Percentiles rank a stretch among this genome's conserved stretches.
These are phyloP conservation scores for Naegleria gruberi DNA, from an alignment of 208 protist species.

Conservation along the genomic window DNA sequence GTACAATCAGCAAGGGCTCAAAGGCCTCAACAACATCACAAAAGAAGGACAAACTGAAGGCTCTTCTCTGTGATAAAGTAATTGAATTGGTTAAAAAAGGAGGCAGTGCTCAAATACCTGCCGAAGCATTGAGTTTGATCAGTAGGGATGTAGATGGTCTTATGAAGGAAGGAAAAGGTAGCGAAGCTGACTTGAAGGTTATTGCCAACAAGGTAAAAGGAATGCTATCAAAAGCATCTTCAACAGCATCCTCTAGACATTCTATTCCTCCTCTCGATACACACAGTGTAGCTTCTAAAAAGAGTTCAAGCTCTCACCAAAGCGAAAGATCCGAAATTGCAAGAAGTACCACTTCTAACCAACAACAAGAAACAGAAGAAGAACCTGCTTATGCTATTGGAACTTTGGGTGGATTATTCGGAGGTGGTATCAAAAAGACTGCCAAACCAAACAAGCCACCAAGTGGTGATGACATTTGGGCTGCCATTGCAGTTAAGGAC, in stretches of 20 bases:
- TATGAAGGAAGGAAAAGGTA: not conserved
- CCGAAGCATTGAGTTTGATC: not conserved
- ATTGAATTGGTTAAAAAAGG: not conserved
- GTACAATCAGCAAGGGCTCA: no score
- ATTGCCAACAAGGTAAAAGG: not conserved
- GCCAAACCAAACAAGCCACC: not conserved
- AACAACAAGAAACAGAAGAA: not conserved
- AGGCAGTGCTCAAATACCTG: not conserved
- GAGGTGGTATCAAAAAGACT: not conserved
- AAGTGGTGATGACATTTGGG: slow-evolving; percentile 2
- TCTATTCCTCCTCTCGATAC: not conserved
- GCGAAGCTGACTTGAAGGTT: not conserved
- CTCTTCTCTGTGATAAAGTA: not conserved
- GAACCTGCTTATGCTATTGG: not conserved
- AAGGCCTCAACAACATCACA: not conserved
- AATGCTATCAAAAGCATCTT: not conserved
- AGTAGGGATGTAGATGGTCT: not conserved
- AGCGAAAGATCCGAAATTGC: no score
- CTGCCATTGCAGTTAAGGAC: not conserved
- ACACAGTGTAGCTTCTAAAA: not conserved
- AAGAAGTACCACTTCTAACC: not conserved
- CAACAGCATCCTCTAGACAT: not conserved
- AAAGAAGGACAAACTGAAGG: not conserved
- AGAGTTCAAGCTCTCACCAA: not conserved
- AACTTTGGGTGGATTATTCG: not conserved